phyloP scores from a whole-genome alignment of 331 rosid species.

The Malus hybrid region DNA sequence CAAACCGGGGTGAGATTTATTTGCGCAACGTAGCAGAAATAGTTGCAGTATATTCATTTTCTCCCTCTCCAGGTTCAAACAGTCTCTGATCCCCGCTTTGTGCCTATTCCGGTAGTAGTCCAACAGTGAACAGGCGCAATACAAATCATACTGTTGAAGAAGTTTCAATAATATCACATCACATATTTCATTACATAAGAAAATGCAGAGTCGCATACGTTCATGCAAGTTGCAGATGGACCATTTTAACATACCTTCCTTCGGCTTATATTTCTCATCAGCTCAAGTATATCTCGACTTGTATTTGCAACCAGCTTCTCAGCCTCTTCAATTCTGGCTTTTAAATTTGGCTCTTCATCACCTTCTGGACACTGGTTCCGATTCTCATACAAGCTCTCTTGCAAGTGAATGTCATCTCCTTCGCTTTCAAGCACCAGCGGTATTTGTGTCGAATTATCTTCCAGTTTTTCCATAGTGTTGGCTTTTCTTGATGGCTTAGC shows the following conservation, averaged over 20 bases:
- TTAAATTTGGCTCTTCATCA: slow-evolving; percentile 4
- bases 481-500: background rate
- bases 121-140: background rate
- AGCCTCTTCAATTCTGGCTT: slow-evolving; percentile 25
- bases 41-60: slow-evolving; percentile 9
- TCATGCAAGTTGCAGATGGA: background rate
- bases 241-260: slow-evolving; percentile 18
- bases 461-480: slow-evolving; percentile 13
- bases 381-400: background rate
- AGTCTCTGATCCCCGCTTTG: background rate
- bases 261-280: slow-evolving; percentile 4
- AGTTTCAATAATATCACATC: background rate
- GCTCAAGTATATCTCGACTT: background rate
- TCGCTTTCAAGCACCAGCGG: too few relatives aligned
- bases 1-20: slow-evolving; percentile 18
- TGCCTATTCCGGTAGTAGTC: background rate
- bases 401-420: background rate
- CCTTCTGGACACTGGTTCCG: background rate
- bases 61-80: background rate
- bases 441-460: background rate
- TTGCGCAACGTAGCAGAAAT: slow-evolving; percentile 21
- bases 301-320: slow-evolving; percentile 17
- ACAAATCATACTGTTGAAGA: slow-evolving; percentile 7
- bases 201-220: background rate
- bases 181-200: background rate